phyloP scores from a whole-genome alignment of 208 protist species.

The Naegleria gruberi region DNA sequence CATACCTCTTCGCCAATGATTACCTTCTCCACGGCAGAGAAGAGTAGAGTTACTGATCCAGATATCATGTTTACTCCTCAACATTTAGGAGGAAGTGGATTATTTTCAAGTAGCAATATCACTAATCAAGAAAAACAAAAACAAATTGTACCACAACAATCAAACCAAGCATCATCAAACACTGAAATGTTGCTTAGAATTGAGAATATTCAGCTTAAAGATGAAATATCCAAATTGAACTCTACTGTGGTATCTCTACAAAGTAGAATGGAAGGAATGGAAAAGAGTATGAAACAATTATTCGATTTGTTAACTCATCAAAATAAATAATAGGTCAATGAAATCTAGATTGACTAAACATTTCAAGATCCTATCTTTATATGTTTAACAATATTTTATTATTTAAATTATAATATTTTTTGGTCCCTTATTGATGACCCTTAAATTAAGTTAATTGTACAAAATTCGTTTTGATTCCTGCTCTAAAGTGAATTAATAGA shows the following conservation, averaged over 20 bases:
- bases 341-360: too few species aligned
- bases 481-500: conserved; percentile 77
- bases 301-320: too few species aligned
- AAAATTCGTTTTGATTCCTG: too few species aligned
- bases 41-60: background rate
- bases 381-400: too few species aligned
- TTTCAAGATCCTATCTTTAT: too few species aligned
- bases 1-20: background rate
- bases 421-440: too few species aligned
- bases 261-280: background rate
- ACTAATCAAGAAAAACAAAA: background rate
- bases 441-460: too few species aligned
- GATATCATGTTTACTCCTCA: background rate
- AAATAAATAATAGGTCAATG: too few species aligned
- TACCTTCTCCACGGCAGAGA: background rate
- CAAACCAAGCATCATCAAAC: background rate
- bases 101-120: background rate
- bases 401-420: too few species aligned
- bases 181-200: background rate
- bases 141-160: background rate
- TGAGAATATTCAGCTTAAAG: background rate
- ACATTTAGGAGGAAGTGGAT: background rate
- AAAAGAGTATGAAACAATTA: background rate
- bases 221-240: background rate
- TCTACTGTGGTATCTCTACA: background rate